Percentiles rank a stretch among this genome's conserved stretches.
These are phyloP conservation scores for Parasitella parasitica DNA, from an alignment of 371 early-diverging fungal genomes.

Conservation along the genomic window DNA sequence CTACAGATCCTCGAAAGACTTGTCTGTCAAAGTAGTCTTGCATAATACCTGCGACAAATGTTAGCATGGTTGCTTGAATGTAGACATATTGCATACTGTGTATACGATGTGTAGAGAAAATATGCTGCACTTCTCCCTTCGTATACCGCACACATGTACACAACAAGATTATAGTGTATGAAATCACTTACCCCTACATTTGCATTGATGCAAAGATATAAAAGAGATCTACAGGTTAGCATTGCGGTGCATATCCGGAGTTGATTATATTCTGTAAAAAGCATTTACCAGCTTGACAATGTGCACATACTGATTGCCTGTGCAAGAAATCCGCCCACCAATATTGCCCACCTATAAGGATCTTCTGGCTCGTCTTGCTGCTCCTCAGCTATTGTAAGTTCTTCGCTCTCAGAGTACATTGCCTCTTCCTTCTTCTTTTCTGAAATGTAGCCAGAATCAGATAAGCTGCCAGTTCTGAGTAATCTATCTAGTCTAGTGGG, in stretches of 20 bases:
- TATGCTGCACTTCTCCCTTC: too few relatives aligned
- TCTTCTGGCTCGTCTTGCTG: conserved; percentile 23
- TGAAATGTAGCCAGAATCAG: conserved; percentile 11
- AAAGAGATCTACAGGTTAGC: conserved; percentile 2
- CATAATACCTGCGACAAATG: conserved; percentile 25
- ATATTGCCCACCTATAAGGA: conserved; percentile 33
- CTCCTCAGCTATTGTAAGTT: background rate
- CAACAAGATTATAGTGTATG: background rate
- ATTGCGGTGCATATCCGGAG: background rate
- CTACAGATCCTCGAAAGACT: conserved; percentile 26
- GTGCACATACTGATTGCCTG: conserved; percentile 37
- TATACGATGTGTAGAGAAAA: too few relatives aligned
- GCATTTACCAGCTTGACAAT: conserved; percentile 36
- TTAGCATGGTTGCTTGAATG: background rate
- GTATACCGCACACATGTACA: background rate
- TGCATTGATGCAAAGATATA: background rate
- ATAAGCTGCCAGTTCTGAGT: background rate
- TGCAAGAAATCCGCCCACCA: conserved; percentile 32
- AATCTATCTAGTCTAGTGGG: conserved; percentile 6
- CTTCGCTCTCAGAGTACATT: background rate
- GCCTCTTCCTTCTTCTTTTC: conserved; percentile 10
- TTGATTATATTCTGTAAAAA: background rate
- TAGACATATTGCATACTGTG: too few relatives aligned
- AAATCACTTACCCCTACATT: conserved; percentile 16
- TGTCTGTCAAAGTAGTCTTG: conserved; percentile 33